Evolutionary conservation across 495 filamentous ascomycete species (phyloP).

Genomic region (Cercophora newfieldiana): DNA sequence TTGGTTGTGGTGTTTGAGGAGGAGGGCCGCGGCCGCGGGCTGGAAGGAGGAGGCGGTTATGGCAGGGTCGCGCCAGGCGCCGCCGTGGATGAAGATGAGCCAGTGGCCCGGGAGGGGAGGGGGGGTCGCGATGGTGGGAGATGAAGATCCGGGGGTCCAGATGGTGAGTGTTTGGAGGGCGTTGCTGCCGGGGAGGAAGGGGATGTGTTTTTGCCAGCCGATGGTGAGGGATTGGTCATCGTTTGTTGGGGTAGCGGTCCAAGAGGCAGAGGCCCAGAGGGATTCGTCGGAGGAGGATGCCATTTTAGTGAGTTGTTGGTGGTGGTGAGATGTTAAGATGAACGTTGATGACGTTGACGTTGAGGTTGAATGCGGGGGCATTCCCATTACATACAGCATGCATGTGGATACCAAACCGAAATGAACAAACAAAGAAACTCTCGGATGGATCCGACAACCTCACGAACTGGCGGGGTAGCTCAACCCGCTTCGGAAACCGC

Average conservation of each 20-base stretch:
- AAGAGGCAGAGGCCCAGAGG: constrained; percentile 23
- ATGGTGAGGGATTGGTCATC: neutral
- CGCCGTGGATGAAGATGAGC: constrained; percentile 78
- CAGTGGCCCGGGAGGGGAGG: constrained; percentile 15
- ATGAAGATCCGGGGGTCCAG: constrained; percentile 18
- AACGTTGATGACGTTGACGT: too few species aligned
- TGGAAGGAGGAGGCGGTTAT: constrained; percentile 48
- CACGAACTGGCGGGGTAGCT: too few species aligned
- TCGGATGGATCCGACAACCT: too few species aligned
- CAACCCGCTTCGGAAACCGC: too few species aligned
- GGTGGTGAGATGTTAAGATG: neutral
- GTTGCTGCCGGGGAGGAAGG: constrained; percentile 1
- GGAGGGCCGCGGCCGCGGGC: constrained; percentile 19
- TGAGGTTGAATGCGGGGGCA: neutral
- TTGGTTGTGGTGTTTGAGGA: constrained; percentile 1
- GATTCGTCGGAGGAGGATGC: neutral
- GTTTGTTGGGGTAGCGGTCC: constrained; percentile 9
- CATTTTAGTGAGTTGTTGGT: neutral
- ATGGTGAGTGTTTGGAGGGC: constrained; percentile 30
- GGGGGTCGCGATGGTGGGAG: neutral
- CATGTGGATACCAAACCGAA: too few species aligned
- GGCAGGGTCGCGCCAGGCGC: constrained; percentile 83
- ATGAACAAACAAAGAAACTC: too few species aligned
- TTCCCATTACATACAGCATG: too few species aligned
- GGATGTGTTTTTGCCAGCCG: constrained; percentile 27